These are phyloP conservation scores for Gnomoniopsis sp. DNA, from an alignment of 2,329 filamentous ascomycete genomes.

Conservation along the genomic window DNA sequence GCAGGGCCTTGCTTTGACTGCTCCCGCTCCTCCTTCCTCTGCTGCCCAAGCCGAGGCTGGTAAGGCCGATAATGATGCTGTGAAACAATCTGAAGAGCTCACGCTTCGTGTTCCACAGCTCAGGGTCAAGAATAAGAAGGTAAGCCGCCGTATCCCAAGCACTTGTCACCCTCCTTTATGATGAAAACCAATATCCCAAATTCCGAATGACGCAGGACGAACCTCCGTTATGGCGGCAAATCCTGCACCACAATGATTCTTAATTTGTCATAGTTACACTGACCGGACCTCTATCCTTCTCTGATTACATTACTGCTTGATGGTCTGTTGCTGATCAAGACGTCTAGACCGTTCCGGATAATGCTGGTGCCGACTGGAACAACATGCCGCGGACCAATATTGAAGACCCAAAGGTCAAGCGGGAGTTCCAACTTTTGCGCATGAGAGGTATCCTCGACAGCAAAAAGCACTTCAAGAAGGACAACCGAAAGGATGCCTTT, in stretches of 20 bases:
- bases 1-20: constrained; percentile 5
- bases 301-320: constrained; percentile 24
- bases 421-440: constrained; percentile 83
- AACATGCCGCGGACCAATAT: constrained; percentile 80
- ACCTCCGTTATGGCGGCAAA: constrained; percentile 77
- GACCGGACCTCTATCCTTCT: constrained; percentile 46
- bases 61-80: constrained; percentile 10
- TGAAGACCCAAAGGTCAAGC: constrained; percentile 73
- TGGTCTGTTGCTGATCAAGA: constrained; percentile 22
- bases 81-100: constrained; percentile 24
- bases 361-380: constrained; percentile 82
- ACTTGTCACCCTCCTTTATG: constrained; percentile 45
- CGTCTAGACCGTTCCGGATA: constrained; percentile 37
- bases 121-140: constrained; percentile 28
- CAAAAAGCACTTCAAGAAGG: constrained; percentile 89
- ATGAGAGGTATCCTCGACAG: constrained; percentile 88
- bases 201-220: constrained; percentile 68
- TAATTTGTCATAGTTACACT: constrained; percentile 71
- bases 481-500: constrained; percentile 63
- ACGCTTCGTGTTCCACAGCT: constrained; percentile 27
- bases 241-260: constrained; percentile 61
- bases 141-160: constrained; percentile 20
- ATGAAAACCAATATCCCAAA: constrained; percentile 74
- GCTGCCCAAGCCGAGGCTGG: constrained; percentile 5
- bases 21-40: constrained; percentile 12